Percentiles rank a stretch among this genome's conserved stretches.
These are phyloP conservation scores for Leishmania mexicana DNA, from an alignment of 208 protist genomes.

Conservation along the genomic window DNA sequence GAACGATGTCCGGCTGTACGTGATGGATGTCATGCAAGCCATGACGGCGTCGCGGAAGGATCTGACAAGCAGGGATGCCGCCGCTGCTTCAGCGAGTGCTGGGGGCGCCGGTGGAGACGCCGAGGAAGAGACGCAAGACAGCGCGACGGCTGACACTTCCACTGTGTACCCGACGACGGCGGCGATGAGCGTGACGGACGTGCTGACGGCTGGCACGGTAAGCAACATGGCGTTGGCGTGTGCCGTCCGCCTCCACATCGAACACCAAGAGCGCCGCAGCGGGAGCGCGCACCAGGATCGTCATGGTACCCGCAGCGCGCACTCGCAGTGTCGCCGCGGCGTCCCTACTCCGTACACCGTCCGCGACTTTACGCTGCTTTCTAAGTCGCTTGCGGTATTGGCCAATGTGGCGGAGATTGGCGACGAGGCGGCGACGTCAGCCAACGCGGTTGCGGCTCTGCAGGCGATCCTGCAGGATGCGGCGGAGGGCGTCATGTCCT, in stretches of 20 bases:
- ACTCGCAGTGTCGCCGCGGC: background rate
- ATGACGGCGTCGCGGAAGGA: slow-evolving; percentile 64
- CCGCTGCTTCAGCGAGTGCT: slow-evolving; percentile 7
- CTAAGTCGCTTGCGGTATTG: slow-evolving; percentile 47
- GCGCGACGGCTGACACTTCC: slow-evolving; percentile 2
- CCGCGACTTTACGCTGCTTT: slow-evolving; percentile 57
- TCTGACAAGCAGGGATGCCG: slow-evolving; percentile 15
- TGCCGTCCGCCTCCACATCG: slow-evolving; percentile 58
- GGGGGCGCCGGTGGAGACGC: slow-evolving; percentile 1
- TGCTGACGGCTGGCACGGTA: slow-evolving; percentile 46
- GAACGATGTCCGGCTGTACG: slow-evolving; percentile 39
- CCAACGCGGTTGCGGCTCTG: slow-evolving; percentile 77
- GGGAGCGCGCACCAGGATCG: background rate
- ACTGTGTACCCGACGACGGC: slow-evolving; percentile 55
- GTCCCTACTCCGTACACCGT: slow-evolving; percentile 33
- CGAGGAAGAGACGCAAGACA: background rate
- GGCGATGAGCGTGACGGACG: slow-evolving; percentile 58
- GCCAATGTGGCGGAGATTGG: slow-evolving; percentile 49
- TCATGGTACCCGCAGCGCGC: background rate
- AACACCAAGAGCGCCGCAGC: slow-evolving; percentile 20
- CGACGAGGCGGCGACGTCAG: slow-evolving; percentile 48
- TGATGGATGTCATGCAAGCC: slow-evolving; percentile 47
- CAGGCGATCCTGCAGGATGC: slow-evolving; percentile 55
- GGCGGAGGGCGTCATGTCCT: slow-evolving; percentile 30
- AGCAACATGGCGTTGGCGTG: slow-evolving; percentile 67